Base-by-base conservation (phyloP, 352 stramenopile genomes). In the Globisporangium rhizosaccharum region DNA sequence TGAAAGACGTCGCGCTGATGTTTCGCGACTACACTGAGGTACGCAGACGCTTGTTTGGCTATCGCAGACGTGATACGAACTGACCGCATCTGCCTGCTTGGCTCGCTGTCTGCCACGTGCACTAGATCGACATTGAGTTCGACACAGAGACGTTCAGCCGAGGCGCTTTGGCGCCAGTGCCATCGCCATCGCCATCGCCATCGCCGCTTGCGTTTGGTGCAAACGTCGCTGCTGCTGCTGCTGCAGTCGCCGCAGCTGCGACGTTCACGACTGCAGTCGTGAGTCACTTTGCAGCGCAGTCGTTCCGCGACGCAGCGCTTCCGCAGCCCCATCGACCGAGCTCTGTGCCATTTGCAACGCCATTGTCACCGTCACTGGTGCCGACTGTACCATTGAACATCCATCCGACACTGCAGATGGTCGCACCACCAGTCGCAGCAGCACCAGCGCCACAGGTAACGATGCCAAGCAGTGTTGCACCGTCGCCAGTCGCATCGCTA, bases 21-120 rank as follows among this genome's bases (percentile, higher is more conserved):
- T 85, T 85, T 33, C 70, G 71, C n/a, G 76, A 82, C 48, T 64
- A 63, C 8, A 45, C 46, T 15, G 61, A 75, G 71, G 71, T 76
- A 51, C 26, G 50, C 11, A 11, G 41, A n/a, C n/a, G 15, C 45
- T 7, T 17, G 0, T 50, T 6, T 25, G 8, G 4, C 8, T n/a
- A 10, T 15, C 5, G 5, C 1, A 33, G 18, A 39, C 9, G 33
- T 9, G 33, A 12, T 12, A 6, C 10, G 6, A 39, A 10, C 33
- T 10, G 33, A 39, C 33, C 11, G 33, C 33, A 12, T 9, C 33
- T 50, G 15, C 47, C 18, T 23, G 23, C 23, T 23, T 23, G 23
- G 23, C 17, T 18, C 50, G n/a, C 44, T 44, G 57, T 57, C 23
- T 28, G 20, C 39, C 39, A 42, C 6, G 7, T 17, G 7, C 39